Evolutionary conservation across 2,329 filamentous ascomycete genomes (phyloP).

Genomic region (Teratosphaeria pseudoeucalypti): DNA sequence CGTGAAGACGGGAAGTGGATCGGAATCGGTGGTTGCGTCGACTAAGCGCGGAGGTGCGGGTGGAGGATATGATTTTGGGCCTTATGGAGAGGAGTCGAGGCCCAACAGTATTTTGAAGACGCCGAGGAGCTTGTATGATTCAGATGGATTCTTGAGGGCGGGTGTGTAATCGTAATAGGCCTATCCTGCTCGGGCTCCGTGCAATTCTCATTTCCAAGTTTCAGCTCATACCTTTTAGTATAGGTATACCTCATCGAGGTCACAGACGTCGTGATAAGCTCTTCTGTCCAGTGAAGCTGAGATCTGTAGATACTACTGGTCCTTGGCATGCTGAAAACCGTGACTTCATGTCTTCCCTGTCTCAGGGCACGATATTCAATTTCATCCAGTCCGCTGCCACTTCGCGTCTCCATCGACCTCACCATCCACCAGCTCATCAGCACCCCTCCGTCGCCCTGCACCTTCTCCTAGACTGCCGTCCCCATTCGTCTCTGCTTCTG

Average conservation of each 20-base stretch:
- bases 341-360: too few relatives aligned
- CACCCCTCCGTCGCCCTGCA: constrained; percentile 22
- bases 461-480: constrained; percentile 24
- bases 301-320: too few relatives aligned
- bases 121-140: constrained; percentile 38
- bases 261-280: background rate
- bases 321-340: too few relatives aligned
- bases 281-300: background rate
- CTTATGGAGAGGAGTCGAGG: background rate
- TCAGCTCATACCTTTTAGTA: background rate
- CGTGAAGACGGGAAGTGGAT: background rate
- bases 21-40: background rate
- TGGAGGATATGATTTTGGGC: background rate
- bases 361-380: background rate
- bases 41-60: background rate
- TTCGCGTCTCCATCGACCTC: constrained; percentile 33
- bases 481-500: constrained; percentile 25
- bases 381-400: constrained; percentile 43
- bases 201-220: background rate
- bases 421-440: constrained; percentile 36
- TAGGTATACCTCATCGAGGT: background rate
- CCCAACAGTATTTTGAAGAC: constrained; percentile 16
- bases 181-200: background rate
- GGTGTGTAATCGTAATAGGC: constrained; percentile 1
- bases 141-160: constrained; percentile 25